phyloP scores from a whole-genome alignment of 2,329 filamentous ascomycete genomes.

The Alternaria novae-zelandiae region DNA sequence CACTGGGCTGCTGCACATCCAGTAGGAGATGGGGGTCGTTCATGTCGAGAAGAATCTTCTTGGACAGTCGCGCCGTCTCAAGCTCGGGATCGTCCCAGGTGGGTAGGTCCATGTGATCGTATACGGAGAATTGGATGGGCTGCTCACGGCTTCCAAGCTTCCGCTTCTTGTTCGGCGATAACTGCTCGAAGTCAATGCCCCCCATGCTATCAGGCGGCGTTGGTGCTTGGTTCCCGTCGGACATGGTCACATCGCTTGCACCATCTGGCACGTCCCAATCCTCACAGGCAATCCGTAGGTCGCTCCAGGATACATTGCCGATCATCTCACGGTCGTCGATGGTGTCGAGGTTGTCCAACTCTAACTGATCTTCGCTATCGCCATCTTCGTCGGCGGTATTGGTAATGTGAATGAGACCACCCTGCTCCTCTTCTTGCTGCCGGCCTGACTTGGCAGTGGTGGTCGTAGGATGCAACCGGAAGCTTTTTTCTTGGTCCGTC shows the following conservation, averaged over 20 bases:
- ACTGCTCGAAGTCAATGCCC: slow-evolving; percentile 41
- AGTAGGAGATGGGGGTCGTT: slow-evolving; percentile 88
- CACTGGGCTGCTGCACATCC: slow-evolving; percentile 73
- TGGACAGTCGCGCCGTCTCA: slow-evolving; percentile 74
- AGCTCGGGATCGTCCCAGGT: slow-evolving; percentile 82
- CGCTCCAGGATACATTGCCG: slow-evolving; percentile 76
- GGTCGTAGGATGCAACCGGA: slow-evolving; percentile 71
- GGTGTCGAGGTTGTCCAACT: slow-evolving; percentile 58
- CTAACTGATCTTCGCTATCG: slow-evolving; percentile 49
- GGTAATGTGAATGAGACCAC: slow-evolving; percentile 59
- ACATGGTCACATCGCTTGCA: slow-evolving; percentile 32
- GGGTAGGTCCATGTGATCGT: slow-evolving; percentile 54
- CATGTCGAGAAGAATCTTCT: slow-evolving; percentile 81
- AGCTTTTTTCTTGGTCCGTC: slow-evolving; percentile 83
- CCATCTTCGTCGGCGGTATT: slow-evolving; percentile 55
- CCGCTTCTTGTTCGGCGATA: slow-evolving; percentile 65
- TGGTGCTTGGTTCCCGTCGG: slow-evolving; percentile 35
- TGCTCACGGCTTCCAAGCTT: slow-evolving; percentile 54
- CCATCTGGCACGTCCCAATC: slow-evolving; percentile 74
- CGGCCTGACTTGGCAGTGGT: slow-evolving; percentile 54
- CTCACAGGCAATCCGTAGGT: slow-evolving; percentile 83
- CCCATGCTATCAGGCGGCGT: slow-evolving; percentile 34
- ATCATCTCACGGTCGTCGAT: slow-evolving; percentile 68
- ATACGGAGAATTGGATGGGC: slow-evolving; percentile 42
- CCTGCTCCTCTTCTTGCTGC: slow-evolving; percentile 59